Percentiles rank a stretch among this genome's conserved stretches.
Evolutionary conservation across 805 yeast species (phyloP).

Genomic region (Metschnikowia arizonensis): DNA sequence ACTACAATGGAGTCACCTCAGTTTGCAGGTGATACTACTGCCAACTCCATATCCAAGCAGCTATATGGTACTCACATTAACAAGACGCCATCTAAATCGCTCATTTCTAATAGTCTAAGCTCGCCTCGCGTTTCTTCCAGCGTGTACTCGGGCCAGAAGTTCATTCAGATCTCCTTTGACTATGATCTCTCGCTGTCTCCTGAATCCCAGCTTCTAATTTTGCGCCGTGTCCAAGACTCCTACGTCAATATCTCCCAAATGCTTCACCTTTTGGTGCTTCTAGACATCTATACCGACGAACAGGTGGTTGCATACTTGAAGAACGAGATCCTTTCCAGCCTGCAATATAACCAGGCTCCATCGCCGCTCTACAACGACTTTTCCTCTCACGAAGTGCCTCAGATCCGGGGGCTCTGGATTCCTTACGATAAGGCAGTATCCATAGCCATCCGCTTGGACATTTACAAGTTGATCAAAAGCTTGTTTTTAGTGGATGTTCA

Average conservation of each 20-base stretch:
- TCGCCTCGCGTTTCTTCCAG: slow-evolving; percentile 19
- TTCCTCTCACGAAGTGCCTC: slow-evolving; percentile 24
- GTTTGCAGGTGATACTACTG: slow-evolving; percentile 39
- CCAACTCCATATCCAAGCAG: slow-evolving; percentile 35
- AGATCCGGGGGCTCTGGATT: slow-evolving; percentile 38
- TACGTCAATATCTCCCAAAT: slow-evolving; percentile 38
- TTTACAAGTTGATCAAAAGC: slow-evolving; percentile 34
- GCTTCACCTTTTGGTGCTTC: slow-evolving; percentile 29
- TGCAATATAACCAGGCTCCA: slow-evolving; percentile 24
- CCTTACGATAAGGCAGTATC: slow-evolving; percentile 42
- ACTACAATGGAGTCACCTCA: slow-evolving; percentile 40
- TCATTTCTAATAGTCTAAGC: slow-evolving; percentile 1
- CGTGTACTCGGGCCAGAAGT: slow-evolving; percentile 34
- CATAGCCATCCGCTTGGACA: slow-evolving; percentile 36
- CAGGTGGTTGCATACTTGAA: slow-evolving; percentile 30
- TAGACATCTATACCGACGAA: slow-evolving; percentile 23
- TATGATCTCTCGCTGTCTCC: slow-evolving; percentile 1
- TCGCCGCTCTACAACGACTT: slow-evolving; percentile 26
- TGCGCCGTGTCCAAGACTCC: slow-evolving; percentile 42
- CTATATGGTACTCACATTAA: slow-evolving; percentile 35
- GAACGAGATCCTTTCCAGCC: slow-evolving; percentile 32
- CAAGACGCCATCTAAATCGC: slow-evolving; percentile 12
- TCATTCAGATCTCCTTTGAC: slow-evolving; percentile 31
- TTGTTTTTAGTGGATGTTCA: slow-evolving; percentile 43
- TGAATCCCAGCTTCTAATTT: slow-evolving; percentile 17